Conservation (phyloP, 2,329 filamentous ascomycete species). For the Diatrype stigma region DNA sequence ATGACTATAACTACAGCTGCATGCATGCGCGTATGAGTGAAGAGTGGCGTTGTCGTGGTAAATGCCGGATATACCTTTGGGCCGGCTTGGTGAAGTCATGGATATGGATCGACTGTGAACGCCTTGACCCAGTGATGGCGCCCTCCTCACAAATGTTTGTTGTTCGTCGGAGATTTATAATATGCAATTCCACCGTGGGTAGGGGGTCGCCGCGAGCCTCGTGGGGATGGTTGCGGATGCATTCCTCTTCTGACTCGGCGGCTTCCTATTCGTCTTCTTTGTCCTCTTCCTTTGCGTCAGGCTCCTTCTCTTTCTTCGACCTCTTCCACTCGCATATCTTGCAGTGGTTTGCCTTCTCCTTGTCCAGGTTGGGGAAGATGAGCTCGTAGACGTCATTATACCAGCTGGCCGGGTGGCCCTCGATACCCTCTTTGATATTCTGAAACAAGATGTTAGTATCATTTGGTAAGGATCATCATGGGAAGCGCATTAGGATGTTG, state of each 20-base stretch:
- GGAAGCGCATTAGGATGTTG: constrained; percentile 17
- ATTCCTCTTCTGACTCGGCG: constrained; percentile 8
- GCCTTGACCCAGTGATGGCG: constrained; percentile 14
- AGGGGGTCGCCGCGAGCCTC: constrained; percentile 11
- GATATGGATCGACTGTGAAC: constrained; percentile 18
- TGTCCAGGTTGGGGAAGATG: constrained; percentile 80
- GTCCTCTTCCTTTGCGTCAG: constrained; percentile 37
- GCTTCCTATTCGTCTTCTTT: constrained; percentile 28
- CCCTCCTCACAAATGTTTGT: constrained; percentile 23
- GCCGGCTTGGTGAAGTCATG: constrained; percentile 16
- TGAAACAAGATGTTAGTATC: constrained; percentile 35
- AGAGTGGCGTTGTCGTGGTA: constrained; percentile 15
- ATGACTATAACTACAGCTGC: not conserved
- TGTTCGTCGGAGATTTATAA: constrained; percentile 21
- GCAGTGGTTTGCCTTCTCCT: constrained; percentile 69
- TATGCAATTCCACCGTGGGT: constrained; percentile 18
- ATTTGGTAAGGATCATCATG: not conserved
- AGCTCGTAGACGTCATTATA: constrained; percentile 91
- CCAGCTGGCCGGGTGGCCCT: constrained; percentile 88
- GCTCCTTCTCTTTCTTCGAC: constrained; percentile 25
- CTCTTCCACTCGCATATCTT: constrained; percentile 54
- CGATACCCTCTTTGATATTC: constrained; percentile 97
- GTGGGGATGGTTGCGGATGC: constrained; percentile 1
- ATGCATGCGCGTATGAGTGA: constrained; percentile 10
- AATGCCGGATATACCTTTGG: constrained; percentile 4